phyloP scores from a whole-genome alignment of 495 filamentous ascomycete species.

The Lasiosphaeria miniovina region DNA sequence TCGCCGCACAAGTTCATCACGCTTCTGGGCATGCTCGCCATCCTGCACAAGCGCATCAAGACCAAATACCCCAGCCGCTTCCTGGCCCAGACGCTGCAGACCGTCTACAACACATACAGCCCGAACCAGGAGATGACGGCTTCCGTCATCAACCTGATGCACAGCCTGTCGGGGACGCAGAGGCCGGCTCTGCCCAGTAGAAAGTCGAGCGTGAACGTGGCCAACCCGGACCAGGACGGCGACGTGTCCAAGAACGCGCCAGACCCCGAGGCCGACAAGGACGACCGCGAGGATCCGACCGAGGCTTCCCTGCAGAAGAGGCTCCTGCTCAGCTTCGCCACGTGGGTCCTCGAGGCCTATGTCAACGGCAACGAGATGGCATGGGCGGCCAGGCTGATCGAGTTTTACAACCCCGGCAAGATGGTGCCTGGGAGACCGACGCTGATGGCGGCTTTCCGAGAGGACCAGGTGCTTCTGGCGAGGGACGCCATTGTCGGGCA shows the following conservation, averaged over 20 bases:
- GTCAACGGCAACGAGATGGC: constrained; percentile 61
- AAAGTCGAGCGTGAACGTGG: constrained; percentile 57
- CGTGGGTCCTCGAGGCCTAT: constrained; percentile 81
- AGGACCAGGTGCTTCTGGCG: constrained; percentile 59
- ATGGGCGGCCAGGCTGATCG: constrained; percentile 74
- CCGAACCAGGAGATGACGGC: constrained; percentile 62
- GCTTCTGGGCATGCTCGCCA: constrained; percentile 74
- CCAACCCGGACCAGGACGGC: constrained; percentile 44
- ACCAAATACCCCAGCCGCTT: constrained; percentile 92
- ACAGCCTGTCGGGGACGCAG: constrained; percentile 67
- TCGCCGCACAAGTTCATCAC: constrained; percentile 62
- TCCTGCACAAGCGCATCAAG: constrained; percentile 83
- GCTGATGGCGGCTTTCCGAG: constrained; percentile 57
- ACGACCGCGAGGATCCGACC: constrained; percentile 48
- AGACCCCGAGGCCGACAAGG: constrained; percentile 73
- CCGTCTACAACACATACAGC: constrained; percentile 68
- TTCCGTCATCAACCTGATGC: constrained; percentile 71
- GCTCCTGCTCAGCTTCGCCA: constrained; percentile 80
- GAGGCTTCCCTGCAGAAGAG: constrained; percentile 62
- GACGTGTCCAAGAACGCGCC: constrained; percentile 58
- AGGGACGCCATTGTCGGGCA: constrained; percentile 73
- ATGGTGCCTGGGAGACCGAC: constrained; percentile 57
- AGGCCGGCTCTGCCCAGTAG: constrained; percentile 72
- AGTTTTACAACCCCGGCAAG: constrained; percentile 64
- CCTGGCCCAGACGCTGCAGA: constrained; percentile 81